These are phyloP conservation scores for Aquanectria penicillioides DNA, from an alignment of 2,329 filamentous ascomycete species.

Conservation along the genomic window DNA sequence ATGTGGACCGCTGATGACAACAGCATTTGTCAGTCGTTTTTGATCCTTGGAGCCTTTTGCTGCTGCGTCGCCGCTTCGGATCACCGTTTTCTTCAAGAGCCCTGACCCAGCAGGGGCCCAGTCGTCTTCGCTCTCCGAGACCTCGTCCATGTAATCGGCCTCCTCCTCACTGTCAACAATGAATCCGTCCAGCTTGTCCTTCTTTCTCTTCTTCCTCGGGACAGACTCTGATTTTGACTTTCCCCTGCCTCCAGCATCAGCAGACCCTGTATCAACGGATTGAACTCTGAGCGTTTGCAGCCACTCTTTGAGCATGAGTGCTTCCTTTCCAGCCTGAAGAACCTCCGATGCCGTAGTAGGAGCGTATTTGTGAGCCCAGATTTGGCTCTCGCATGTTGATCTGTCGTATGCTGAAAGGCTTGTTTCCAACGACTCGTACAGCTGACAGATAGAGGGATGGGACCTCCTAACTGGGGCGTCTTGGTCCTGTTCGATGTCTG, in stretches of 20 bases:
- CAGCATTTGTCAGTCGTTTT: conserved; percentile 72
- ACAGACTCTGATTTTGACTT: conserved; percentile 44
- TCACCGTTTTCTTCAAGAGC: conserved; percentile 62
- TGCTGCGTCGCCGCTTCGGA: conserved; percentile 55
- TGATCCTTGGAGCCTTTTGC: conserved; percentile 53
- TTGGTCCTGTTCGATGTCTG: conserved; percentile 40
- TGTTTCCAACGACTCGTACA: conserved; percentile 69
- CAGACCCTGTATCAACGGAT: conserved; percentile 73
- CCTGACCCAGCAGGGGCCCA: conserved; percentile 52
- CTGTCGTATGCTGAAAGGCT: conserved; percentile 83
- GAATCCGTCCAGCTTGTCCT: conserved; percentile 82
- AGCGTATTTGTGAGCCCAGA: conserved; percentile 89
- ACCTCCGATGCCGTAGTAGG: conserved; percentile 76
- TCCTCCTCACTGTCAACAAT: conserved; percentile 84
- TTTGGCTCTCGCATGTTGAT: conserved; percentile 75
- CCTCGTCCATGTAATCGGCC: conserved; percentile 72
- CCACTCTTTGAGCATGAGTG: conserved; percentile 81
- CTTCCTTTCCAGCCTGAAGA: conserved; percentile 78
- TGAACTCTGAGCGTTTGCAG: conserved; percentile 79
- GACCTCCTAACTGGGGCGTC: conserved; percentile 47
- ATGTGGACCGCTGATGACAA: conserved; percentile 89
- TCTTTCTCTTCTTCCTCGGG: conserved; percentile 72
- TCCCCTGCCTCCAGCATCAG: conserved; percentile 44
- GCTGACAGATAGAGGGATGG: conserved; percentile 68
- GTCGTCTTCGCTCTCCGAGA: conserved; percentile 69